Evolutionary conservation across 805 yeast species (phyloP), one percentile per base, ranked within the genome.

Genomic region (Ogataea saltuana): DNA sequence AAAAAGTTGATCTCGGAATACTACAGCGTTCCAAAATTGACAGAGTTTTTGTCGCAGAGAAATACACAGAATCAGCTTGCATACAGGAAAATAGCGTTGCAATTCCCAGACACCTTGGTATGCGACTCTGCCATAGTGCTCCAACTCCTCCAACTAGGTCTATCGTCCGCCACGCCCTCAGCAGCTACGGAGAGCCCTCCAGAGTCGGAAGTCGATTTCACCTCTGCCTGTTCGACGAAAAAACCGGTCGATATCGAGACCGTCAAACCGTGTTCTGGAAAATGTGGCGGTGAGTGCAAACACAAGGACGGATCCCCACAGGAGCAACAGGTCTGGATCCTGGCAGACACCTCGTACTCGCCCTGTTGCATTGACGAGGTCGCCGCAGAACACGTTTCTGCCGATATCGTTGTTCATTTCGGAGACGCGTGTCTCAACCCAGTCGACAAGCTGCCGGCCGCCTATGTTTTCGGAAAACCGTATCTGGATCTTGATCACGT

Each of bases 301-400:
- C 46, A 54, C 16, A 39, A 46, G 28, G 23, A 44, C 9, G 36
- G 48, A 4, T 10, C 27, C 9, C 11, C 21, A 10, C 48, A 48
- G 13, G 41, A 42, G 6, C 59, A 59, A 51, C 67, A 74, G 38
- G 74, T 85, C 9, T 91, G 91, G 86, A 78, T 91, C 13, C 67
- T 93, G 27, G 99, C 98, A 0, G 99, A 93, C 59, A 91, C 99
- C 0, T 88, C 97, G 0, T 93, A 93, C 58, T 87, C 96, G 21
- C 74, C 96, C 1, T 93, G 99, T 64, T 93, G 99, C 66, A 84
- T 91, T 9, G 99, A 93, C 63, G 97, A 90, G 58, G 95, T 91
- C 20, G 98, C 99, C 0, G 95, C 97, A 1, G 90, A 86, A 58
- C 99, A 93, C 63, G 95, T 91, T 12, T 60, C 69, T 6, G 89